Conservation (phyloP, 495 filamentous ascomycete species). For the Penicillium cinerascens region DNA sequence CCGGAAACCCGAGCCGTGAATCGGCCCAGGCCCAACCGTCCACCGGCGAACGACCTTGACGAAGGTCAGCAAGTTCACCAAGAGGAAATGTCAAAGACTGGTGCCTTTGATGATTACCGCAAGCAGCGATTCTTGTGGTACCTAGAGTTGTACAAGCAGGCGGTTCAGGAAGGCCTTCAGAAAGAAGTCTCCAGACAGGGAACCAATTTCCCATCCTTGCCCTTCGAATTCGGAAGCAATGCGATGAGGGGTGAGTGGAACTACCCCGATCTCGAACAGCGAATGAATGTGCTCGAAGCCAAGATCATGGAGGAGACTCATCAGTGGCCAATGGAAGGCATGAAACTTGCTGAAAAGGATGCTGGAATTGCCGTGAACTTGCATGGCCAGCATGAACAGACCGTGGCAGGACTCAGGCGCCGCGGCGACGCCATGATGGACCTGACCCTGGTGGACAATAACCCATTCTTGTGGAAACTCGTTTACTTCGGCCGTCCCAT, state of each 20-base stretch:
- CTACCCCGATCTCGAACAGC: conserved; percentile 68
- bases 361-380: conserved; percentile 75
- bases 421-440: conserved; percentile 67
- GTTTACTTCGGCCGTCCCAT: conserved; percentile 90
- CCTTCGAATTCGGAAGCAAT: conserved; percentile 78
- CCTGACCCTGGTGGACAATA: conserved; percentile 64
- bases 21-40: neutral
- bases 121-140: conserved; percentile 97
- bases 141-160: conserved; percentile 75
- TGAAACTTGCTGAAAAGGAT: conserved; percentile 59
- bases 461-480: conserved; percentile 54
- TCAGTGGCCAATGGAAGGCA: conserved; percentile 68
- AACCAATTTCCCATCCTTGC: conserved; percentile 68
- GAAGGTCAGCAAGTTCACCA: neutral
- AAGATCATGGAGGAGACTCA: conserved; percentile 68
- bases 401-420: conserved; percentile 66
- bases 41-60: neutral
- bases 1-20: neutral
- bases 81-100: conserved; percentile 36
- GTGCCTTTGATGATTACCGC: conserved; percentile 84
- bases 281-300: conserved; percentile 62
- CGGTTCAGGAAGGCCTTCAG: conserved; percentile 59
- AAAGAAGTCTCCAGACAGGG: conserved; percentile 47
- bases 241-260: conserved; percentile 85
- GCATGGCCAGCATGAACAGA: conserved; percentile 78